A percentile compares a stretch with the other conserved stretches of the same genome.
These are phyloP conservation scores for Ceratobasidium sp. DNA, from an alignment of 1,284 basidiomycete genomes.

Conservation along the genomic window DNA sequence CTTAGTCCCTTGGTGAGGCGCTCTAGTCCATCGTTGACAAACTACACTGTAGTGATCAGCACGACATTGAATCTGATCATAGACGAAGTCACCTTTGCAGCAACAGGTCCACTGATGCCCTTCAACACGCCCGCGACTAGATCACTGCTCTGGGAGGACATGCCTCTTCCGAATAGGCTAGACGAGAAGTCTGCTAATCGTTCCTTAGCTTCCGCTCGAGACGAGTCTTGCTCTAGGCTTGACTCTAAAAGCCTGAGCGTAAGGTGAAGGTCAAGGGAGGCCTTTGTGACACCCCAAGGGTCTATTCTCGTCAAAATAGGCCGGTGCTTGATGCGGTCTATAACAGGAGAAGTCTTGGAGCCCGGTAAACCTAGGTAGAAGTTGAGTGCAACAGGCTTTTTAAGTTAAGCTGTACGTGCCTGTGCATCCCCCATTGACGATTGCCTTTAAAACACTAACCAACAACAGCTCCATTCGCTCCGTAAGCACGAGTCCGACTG, in stretches of 20 bases:
- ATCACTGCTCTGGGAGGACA: constrained; percentile 80
- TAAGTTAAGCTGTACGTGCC: neutral
- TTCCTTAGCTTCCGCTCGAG: constrained; percentile 62
- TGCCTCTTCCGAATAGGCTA: constrained; percentile 75
- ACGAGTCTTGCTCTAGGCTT: constrained; percentile 69
- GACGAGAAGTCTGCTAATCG: constrained; percentile 71
- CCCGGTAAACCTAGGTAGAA: constrained; percentile 18
- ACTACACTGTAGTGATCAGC: constrained; percentile 60
- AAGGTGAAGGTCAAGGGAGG: constrained; percentile 80
- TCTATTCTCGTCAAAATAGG: constrained; percentile 66
- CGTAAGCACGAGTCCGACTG: constrained; percentile 47
- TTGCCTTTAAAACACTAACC: constrained; percentile 29
- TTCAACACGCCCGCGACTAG: constrained; percentile 82
- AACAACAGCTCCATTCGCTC: constrained; percentile 57
- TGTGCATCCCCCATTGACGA: constrained; percentile 38
- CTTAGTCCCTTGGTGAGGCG: constrained; percentile 72
- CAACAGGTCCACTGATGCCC: constrained; percentile 73
- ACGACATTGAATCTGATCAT: neutral
- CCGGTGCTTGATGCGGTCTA: constrained; percentile 31
- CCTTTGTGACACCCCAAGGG: constrained; percentile 84
- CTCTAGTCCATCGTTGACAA: constrained; percentile 78
- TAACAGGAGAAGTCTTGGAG: constrained; percentile 30
- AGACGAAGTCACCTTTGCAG: constrained; percentile 68
- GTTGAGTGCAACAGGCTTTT: neutral
- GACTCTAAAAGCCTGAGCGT: constrained; percentile 77